These are phyloP conservation scores for Taphrina wiesneri DNA, from an alignment of 1,139 yeast genomes.

Conservation along the genomic window DNA sequence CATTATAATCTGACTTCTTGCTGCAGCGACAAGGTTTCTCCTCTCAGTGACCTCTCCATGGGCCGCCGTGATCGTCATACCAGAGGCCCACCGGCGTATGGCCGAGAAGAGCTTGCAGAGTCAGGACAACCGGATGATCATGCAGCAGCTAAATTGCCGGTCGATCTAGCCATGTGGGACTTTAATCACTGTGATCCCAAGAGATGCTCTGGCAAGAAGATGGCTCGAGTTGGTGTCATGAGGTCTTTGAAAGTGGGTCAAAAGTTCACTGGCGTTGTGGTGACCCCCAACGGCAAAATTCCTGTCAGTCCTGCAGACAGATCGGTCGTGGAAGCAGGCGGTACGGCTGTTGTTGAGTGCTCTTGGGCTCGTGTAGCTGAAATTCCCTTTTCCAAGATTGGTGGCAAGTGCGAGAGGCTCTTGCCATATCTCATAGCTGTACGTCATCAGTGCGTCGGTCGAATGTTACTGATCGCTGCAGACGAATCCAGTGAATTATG, in stretches of 20 bases:
- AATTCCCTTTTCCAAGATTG: conserved; percentile 88
- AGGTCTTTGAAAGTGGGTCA: conserved; percentile 81
- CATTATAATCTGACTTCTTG: too few relatives aligned
- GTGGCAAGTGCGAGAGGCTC: conserved; percentile 78
- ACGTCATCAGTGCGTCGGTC: background rate
- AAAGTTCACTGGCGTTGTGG: conserved; percentile 85
- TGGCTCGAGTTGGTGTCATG: conserved; percentile 83
- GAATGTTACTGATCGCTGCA: conserved; percentile 58
- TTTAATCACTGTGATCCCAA: conserved; percentile 99
- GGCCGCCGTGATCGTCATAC: conserved; percentile 14
- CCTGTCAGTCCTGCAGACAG: conserved; percentile 89
- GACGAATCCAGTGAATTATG: conserved; percentile 95
- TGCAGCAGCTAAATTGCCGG: conserved; percentile 60
- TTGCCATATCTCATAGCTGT: conserved; percentile 27
- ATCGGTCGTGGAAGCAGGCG: conserved; percentile 72
- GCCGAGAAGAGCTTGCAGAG: conserved; percentile 17
- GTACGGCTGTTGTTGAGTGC: conserved; percentile 97
- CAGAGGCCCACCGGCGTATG: conserved; percentile 11
- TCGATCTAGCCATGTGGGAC: conserved; percentile 51
- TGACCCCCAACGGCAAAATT: conserved; percentile 86
- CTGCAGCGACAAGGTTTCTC: too few relatives aligned
- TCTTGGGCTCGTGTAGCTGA: conserved; percentile 97
- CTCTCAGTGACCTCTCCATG: background rate
- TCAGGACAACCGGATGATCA: background rate
- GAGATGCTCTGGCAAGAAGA: conserved; percentile 91